Percentiles rank a stretch among this genome's conserved stretches.
phyloP scores from a whole-genome alignment of 345 rosid species.

The Pugionium dolabratum region DNA sequence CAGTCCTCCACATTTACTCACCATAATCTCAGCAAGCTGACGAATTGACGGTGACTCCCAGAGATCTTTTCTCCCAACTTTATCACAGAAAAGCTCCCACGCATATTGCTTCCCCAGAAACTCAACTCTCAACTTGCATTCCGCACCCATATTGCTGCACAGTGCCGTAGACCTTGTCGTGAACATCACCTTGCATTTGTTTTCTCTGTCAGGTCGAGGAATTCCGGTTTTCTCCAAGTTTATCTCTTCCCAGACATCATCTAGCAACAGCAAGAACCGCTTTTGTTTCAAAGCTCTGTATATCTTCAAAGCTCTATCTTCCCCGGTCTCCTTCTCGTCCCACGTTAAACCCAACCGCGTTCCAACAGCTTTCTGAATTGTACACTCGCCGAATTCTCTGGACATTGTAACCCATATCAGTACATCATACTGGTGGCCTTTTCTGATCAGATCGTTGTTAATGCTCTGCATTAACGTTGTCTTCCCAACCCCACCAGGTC shows the following conservation, averaged over 20 bases:
- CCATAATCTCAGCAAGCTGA: conserved; percentile 40
- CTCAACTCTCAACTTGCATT: conserved; percentile 35
- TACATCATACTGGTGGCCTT: conserved; percentile 34
- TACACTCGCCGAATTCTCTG: conserved; percentile 38
- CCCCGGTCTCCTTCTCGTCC: conserved; percentile 43
- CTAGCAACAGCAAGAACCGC: conserved; percentile 44
- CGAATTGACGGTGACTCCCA: conserved; percentile 38
- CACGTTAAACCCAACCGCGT: conserved; percentile 42
- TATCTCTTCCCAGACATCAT: conserved; percentile 53
- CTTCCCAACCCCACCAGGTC: conserved; percentile 43
- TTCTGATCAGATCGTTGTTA: conserved; percentile 39
- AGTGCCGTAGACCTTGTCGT: conserved; percentile 39
- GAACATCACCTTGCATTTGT: conserved; percentile 43
- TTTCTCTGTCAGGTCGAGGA: conserved; percentile 43
- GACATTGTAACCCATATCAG: conserved; percentile 50
- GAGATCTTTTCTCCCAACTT: conserved; percentile 33
- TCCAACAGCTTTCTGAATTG: conserved; percentile 44
- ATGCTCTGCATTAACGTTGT: conserved; percentile 39
- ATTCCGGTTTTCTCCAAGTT: conserved; percentile 44
- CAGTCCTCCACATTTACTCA: conserved; percentile 53
- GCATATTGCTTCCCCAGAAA: conserved; percentile 29
- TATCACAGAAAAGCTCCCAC: conserved; percentile 38
- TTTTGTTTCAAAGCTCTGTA: conserved; percentile 34
- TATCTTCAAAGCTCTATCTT: conserved; percentile 41
- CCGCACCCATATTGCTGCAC: conserved; percentile 37